phyloP scores from a whole-genome alignment of 495 filamentous ascomycete genomes.

The Penicillium waksmanii region DNA sequence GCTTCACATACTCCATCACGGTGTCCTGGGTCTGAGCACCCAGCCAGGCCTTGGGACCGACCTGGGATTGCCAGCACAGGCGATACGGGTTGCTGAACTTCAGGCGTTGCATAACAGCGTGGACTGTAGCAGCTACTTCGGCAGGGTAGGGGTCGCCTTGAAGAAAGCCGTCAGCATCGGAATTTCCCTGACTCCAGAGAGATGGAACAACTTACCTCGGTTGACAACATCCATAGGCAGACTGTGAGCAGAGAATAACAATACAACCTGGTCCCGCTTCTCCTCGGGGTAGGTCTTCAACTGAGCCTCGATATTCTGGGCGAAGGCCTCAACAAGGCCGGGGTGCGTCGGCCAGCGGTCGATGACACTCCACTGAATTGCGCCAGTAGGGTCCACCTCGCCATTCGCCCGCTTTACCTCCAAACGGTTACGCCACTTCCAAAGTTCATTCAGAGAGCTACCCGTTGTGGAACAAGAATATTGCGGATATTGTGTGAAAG shows the following conservation, averaged over 20 bases:
- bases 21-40: conserved; percentile 91
- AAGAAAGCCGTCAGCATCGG: conserved; percentile 20
- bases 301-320: conserved; percentile 82
- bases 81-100: conserved; percentile 87
- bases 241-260: conserved; percentile 94
- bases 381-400: conserved; percentile 57
- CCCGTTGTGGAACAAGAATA: conserved; percentile 99
- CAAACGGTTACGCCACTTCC: conserved; percentile 90
- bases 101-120: conserved; percentile 92
- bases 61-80: conserved; percentile 97
- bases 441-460: conserved; percentile 93
- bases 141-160: conserved; percentile 92
- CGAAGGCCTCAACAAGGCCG: conserved; percentile 89
- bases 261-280: conserved; percentile 72
- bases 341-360: conserved; percentile 94
- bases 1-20: conserved; percentile 84
- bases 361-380: conserved; percentile 96
- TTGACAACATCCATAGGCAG: conserved; percentile 97
- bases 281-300: conserved; percentile 82
- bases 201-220: conserved; percentile 59
- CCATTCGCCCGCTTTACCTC: conserved; percentile 71
- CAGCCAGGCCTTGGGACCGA: conserved; percentile 93
- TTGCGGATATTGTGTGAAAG: conserved; percentile 98
- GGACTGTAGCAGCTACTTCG: conserved; percentile 95
- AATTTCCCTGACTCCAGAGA: neutral